A percentile compares a stretch with the other conserved stretches of the same genome.
These are phyloP conservation scores for Yamadazyma oceani DNA, from an alignment of 1,139 yeast genomes.

Conservation along the genomic window DNA sequence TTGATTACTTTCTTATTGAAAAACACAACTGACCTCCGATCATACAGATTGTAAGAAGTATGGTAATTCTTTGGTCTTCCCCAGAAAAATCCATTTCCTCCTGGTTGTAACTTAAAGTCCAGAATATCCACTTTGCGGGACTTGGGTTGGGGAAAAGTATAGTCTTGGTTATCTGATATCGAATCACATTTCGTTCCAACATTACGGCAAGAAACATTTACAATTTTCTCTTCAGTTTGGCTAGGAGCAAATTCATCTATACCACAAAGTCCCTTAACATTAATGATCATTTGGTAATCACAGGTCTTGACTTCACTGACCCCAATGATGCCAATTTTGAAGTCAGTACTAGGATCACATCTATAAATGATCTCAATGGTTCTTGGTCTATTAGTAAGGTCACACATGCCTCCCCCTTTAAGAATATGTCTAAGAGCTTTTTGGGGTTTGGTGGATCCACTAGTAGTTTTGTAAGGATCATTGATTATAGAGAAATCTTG, in stretches of 20 bases:
- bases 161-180: slow-evolving; percentile 3
- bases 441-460: slow-evolving; percentile 34
- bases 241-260: slow-evolving; percentile 48
- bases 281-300: slow-evolving; percentile 61
- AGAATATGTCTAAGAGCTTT: slow-evolving; percentile 43
- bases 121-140: slow-evolving; percentile 26
- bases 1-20: slow-evolving; percentile 22
- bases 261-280: slow-evolving; percentile 59
- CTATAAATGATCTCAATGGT: slow-evolving; percentile 62
- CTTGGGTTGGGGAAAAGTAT: slow-evolving; percentile 21
- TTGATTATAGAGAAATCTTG: slow-evolving; percentile 11
- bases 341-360: slow-evolving; percentile 51
- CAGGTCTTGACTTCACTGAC: slow-evolving; percentile 72
- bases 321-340: slow-evolving; percentile 36
- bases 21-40: slow-evolving; percentile 25
- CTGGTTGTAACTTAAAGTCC: slow-evolving; percentile 26
- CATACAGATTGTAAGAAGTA: slow-evolving; percentile 8
- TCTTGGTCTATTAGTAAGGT: slow-evolving; percentile 64
- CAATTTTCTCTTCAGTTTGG: slow-evolving; percentile 32
- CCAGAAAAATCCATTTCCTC: slow-evolving; percentile 34
- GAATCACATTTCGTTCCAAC: no score
- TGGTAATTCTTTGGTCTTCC: slow-evolving; percentile 15
- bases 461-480: slow-evolving; percentile 13
- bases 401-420: slow-evolving; percentile 69
- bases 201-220: slow-evolving; percentile 43